phyloP scores from a whole-genome alignment of 108 stramenopile species.

The Ochromonas danica region DNA sequence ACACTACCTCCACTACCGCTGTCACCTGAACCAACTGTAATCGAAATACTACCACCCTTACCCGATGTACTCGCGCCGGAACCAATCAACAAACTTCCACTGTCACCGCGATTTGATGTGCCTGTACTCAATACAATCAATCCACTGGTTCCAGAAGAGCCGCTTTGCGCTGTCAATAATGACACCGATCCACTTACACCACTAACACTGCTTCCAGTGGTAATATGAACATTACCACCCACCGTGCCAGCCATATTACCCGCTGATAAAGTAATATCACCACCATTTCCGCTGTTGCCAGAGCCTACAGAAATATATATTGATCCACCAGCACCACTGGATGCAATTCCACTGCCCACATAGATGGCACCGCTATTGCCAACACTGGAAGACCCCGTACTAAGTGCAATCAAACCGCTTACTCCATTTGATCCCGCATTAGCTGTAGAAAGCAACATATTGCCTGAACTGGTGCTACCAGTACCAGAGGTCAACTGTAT shows the following conservation, averaged over 20 bases:
- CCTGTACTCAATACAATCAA: conserved; percentile 30
- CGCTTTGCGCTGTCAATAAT: background rate
- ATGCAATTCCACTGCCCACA: background rate
- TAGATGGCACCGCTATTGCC: conserved; percentile 16
- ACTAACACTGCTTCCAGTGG: background rate
- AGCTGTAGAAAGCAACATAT: background rate
- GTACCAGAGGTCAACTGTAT: background rate
- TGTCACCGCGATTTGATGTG: background rate
- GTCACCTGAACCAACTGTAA: conserved; percentile 25
- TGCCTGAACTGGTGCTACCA: conserved; percentile 25
- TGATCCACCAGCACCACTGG: background rate
- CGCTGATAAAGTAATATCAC: background rate
- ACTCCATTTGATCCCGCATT: background rate
- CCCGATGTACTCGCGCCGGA: conserved; percentile 8
- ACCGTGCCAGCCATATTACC: background rate
- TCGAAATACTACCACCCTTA: background rate
- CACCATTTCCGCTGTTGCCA: conserved; percentile 35
- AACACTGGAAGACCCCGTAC: background rate
- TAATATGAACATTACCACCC: conserved; percentile 4
- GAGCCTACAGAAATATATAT: conserved; percentile 29
- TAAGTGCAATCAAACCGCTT: background rate
- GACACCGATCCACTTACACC: background rate
- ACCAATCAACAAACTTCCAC: conserved; percentile 18
- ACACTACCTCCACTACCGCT: conserved; percentile 26
- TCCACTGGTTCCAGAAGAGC: conserved; percentile 7